These are phyloP conservation scores for Stachybotrys elegans DNA, from an alignment of 2,329 filamentous ascomycete species.

Conservation along the genomic window DNA sequence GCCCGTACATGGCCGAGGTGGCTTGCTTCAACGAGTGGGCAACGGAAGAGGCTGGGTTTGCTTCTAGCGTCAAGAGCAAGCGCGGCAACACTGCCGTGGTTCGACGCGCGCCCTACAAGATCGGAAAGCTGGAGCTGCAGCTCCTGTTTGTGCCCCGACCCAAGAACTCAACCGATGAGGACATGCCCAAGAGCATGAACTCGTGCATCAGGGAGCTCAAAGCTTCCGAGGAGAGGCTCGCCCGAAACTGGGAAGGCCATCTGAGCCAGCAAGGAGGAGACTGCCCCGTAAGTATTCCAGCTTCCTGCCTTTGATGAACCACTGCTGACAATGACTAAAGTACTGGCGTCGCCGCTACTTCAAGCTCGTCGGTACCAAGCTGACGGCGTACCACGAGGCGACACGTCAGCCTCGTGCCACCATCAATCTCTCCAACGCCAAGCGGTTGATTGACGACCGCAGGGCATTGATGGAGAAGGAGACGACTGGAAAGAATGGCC, in stretches of 20 bases:
- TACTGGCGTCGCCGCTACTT: constrained; percentile 99
- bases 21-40: constrained; percentile 99
- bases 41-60: constrained; percentile 70
- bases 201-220: constrained; percentile 90
- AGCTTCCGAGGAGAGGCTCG: constrained; percentile 76
- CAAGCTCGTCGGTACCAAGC: constrained; percentile 82
- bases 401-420: constrained; percentile 93
- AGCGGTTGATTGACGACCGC: constrained; percentile 89
- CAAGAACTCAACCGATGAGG: constrained; percentile 79
- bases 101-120: constrained; percentile 88
- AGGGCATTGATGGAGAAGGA: constrained; percentile 78
- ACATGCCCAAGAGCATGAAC: constrained; percentile 99
- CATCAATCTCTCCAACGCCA: constrained; percentile 92
- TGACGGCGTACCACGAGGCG: constrained; percentile 94
- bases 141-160: constrained; percentile 92
- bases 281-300: constrained; percentile 70
- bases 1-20: constrained; percentile 81
- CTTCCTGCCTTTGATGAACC: neutral
- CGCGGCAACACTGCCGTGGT: constrained; percentile 65
- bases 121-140: constrained; percentile 91
- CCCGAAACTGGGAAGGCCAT: constrained; percentile 78
- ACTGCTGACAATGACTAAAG: constrained; percentile 46
- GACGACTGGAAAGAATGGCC: constrained; percentile 68
- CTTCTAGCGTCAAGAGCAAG: constrained; percentile 93
- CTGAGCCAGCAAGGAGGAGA: constrained; percentile 96